Evolutionary conservation across 148 eudicot genomes (phyloP).

Genomic region (Nyssa sinensis): DNA sequence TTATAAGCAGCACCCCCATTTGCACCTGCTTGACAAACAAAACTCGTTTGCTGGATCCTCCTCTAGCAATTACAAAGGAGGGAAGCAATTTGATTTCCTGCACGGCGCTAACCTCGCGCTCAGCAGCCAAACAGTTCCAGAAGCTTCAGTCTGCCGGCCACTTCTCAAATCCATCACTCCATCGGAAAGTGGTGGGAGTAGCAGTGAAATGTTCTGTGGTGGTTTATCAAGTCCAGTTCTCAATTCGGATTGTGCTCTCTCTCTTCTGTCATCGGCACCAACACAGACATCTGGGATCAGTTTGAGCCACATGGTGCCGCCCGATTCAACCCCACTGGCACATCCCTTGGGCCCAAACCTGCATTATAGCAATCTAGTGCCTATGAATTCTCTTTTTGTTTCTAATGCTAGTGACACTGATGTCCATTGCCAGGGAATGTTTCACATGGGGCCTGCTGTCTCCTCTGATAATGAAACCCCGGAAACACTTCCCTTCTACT

Average conservation of each 20-base stretch:
- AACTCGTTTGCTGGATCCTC: conserved; percentile 19
- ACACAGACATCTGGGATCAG: conserved; percentile 10
- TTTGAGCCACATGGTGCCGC: conserved; percentile 10
- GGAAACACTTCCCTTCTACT: conserved; percentile 28
- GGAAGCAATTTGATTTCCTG: conserved; percentile 12
- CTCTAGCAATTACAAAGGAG: conserved; percentile 15
- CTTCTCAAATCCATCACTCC: conserved; percentile 13
- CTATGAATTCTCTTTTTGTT: conserved; percentile 12
- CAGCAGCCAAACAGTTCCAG: conserved; percentile 14
- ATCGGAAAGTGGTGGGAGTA: conserved; percentile 3
- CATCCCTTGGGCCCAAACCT: conserved; percentile 13
- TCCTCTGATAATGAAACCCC: conserved; percentile 16
- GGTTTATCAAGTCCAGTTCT: conserved; percentile 19
- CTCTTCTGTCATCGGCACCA: conserved; percentile 33
- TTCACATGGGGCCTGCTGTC: conserved; percentile 5
- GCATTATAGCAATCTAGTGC: background rate
- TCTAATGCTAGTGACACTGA: conserved; percentile 10
- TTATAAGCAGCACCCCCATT: conserved; percentile 8
- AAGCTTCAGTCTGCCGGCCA: conserved; percentile 18
- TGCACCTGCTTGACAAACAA: conserved; percentile 10
- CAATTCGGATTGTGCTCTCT: conserved; percentile 31
- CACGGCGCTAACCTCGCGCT: conserved; percentile 5
- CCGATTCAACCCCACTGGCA: background rate
- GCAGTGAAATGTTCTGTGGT: background rate
- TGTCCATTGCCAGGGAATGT: conserved; percentile 19